A percentile compares a stretch with the other conserved stretches of the same genome.
phyloP scores from a whole-genome alignment of 495 filamentous ascomycete genomes.

The Neurospora sp. region DNA sequence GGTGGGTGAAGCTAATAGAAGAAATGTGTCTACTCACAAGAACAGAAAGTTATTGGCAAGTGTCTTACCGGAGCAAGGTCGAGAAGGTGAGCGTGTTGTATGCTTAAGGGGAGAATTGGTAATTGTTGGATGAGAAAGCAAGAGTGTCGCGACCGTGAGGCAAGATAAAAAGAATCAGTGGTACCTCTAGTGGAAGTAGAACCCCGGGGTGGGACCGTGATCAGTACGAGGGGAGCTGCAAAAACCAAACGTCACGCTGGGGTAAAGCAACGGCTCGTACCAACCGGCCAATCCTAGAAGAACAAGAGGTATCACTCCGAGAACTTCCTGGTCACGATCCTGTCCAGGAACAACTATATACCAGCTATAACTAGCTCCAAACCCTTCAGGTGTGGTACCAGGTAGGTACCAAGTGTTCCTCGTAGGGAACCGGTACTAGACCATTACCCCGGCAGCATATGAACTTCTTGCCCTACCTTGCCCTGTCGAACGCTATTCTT shows the following conservation, averaged over 20 bases:
- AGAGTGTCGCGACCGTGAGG: background rate
- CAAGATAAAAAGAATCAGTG: background rate
- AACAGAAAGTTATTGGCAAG: background rate
- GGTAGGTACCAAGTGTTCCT: background rate
- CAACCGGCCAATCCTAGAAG: background rate
- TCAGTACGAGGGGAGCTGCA: background rate
- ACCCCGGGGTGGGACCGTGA: background rate
- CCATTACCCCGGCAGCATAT: background rate
- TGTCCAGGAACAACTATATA: background rate
- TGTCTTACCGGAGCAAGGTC: background rate
- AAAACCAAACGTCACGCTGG: background rate
- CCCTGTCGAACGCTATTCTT: background rate
- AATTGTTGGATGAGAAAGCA: background rate
- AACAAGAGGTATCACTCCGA: background rate
- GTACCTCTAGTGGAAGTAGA: background rate
- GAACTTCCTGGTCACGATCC: background rate
- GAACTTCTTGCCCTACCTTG: background rate
- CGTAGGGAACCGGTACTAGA: background rate
- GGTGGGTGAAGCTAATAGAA: too few species aligned
- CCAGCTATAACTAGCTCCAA: background rate
- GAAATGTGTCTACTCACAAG: background rate
- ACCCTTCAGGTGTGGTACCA: background rate
- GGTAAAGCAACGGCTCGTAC: background rate
- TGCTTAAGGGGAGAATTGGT: background rate
- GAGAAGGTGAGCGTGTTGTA: background rate